Percentiles rank a stretch among this genome's conserved stretches.
Conservation (phyloP, 495 filamentous ascomycete genomes). For the Tetracladium setigerum region DNA sequence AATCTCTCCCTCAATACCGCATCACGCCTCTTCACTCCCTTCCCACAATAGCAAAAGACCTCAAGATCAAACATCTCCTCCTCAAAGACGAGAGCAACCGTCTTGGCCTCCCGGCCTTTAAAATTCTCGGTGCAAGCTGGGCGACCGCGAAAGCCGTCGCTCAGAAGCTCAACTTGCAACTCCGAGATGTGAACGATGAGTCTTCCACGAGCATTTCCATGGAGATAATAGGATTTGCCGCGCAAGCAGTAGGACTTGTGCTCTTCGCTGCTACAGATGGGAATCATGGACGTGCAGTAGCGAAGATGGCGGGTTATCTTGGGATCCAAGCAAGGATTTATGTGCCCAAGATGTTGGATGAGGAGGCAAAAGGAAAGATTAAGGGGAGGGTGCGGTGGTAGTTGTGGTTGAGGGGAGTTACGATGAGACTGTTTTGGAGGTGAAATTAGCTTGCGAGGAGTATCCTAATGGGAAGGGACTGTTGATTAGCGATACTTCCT, state of each 20-base stretch:
- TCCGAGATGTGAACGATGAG: conserved; percentile 20
- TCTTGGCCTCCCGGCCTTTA: conserved; percentile 64
- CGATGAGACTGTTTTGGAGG: conserved; percentile 46
- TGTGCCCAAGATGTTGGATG: conserved; percentile 46
- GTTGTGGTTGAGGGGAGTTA: conserved; percentile 47
- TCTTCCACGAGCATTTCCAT: conserved; percentile 18
- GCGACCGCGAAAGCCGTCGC: conserved; percentile 49
- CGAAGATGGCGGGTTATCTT: conserved; percentile 53
- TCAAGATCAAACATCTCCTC: conserved; percentile 45
- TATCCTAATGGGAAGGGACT: conserved; percentile 26
- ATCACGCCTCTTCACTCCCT: conserved; percentile 44
- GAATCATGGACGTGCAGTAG: conserved; percentile 65
- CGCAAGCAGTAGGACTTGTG: conserved; percentile 23
- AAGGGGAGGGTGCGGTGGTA: conserved; percentile 48
- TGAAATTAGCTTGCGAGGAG: conserved; percentile 26
- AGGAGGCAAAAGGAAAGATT: conserved; percentile 44
- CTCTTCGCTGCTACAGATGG: conserved; percentile 57
- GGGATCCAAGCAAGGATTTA: conserved; percentile 42
- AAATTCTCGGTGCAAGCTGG: conserved; percentile 74
- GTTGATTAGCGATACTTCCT: conserved; percentile 60
- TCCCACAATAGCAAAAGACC: conserved; percentile 42
- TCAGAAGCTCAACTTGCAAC: conserved; percentile 29
- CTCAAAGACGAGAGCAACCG: conserved; percentile 53
- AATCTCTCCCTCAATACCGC: conserved; percentile 39
- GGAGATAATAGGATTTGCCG: conserved; percentile 30